phyloP scores from a whole-genome alignment of 805 yeast species.

The Schwanniomyces occidentalis region DNA sequence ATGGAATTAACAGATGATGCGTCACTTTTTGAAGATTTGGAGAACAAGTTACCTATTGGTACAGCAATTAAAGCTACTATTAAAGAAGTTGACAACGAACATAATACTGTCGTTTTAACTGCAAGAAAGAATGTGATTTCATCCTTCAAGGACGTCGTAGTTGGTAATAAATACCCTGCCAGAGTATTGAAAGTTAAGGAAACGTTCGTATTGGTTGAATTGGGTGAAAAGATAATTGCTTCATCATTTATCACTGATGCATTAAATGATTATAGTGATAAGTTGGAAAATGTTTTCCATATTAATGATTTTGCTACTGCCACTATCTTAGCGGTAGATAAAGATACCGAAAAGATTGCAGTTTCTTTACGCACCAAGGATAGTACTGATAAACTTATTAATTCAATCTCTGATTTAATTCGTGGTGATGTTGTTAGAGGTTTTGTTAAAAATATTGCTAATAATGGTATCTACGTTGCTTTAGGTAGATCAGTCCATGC shows the following conservation, averaged over 20 bases:
- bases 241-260: conserved; percentile 77
- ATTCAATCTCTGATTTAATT: conserved; percentile 51
- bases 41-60: conserved; percentile 68
- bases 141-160: conserved; percentile 49
- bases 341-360: conserved; percentile 50
- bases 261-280: conserved; percentile 60
- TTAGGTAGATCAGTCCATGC: conserved; percentile 73
- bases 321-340: conserved; percentile 50
- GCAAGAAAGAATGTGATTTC: conserved; percentile 47
- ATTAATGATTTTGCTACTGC: conserved; percentile 59
- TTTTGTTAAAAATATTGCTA: conserved; percentile 71
- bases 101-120: conserved; percentile 48
- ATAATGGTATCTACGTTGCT: conserved; percentile 75
- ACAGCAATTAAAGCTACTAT: conserved; percentile 63
- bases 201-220: conserved; percentile 62
- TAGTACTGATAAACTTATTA: conserved; percentile 53
- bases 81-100: conserved; percentile 52
- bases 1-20: conserved; percentile 62
- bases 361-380: conserved; percentile 61
- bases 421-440: conserved; percentile 79
- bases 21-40: conserved; percentile 48
- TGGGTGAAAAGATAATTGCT: conserved; percentile 64
- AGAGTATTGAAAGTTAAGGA: conserved; percentile 60
- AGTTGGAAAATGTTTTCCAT: conserved; percentile 49
- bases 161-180: conserved; percentile 61